Conservation (phyloP, 208 protist species). For the Naegleria lovaniensis region DNA sequence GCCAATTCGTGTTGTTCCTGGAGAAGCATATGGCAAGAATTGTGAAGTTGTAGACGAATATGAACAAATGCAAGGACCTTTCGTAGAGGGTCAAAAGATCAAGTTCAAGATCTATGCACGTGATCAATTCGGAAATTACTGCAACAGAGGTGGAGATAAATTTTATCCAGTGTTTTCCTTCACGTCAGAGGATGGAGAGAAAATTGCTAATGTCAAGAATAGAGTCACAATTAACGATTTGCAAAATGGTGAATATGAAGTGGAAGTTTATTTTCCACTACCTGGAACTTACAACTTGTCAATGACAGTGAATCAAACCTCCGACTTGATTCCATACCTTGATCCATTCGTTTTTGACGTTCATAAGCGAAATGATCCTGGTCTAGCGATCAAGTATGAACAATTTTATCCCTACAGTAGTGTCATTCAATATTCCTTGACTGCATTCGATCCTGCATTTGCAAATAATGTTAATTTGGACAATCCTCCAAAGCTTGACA, state of each 20-base stretch:
- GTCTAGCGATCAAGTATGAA: neutral
- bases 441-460: neutral
- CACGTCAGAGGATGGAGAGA: neutral
- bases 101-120: neutral
- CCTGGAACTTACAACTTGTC: neutral
- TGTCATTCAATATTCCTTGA: constrained; percentile 6
- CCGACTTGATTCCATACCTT: neutral
- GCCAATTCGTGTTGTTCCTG: neutral
- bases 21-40: constrained; percentile 7
- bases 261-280: neutral
- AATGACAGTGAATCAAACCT: neutral
- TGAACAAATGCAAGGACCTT: neutral
- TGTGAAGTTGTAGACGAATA: neutral
- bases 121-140: constrained; percentile 3
- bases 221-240: neutral
- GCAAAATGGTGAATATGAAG: constrained; percentile 12
- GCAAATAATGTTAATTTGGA: neutral
- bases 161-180: neutral
- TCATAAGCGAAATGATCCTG: neutral
- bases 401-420: neutral
- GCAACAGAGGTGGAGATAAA: neutral
- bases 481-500: neutral
- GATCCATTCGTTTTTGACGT: constrained; percentile 6
- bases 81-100: neutral
- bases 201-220: neutral